Base-by-base conservation (phyloP, 768 basidiomycete species). In the Amanita exitialis region DNA sequence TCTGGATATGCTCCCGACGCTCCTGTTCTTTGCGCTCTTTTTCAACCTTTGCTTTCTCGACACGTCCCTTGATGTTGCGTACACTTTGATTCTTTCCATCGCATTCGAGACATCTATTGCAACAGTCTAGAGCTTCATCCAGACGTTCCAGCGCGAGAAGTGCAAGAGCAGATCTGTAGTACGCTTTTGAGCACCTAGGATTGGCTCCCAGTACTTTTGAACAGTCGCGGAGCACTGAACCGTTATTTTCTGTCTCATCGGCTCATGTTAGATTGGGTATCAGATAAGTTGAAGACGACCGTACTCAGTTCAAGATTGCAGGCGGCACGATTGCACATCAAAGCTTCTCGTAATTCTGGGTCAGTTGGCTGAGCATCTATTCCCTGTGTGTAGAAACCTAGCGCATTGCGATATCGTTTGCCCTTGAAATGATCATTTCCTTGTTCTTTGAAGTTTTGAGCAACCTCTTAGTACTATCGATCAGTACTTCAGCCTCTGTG, bases 401-500 rank as follows among this genome's bases (percentile, higher is more conserved):
- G 54, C 0, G 96, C 96, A 64, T 98, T 93, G 34, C 89, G 78
- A 64, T 79, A 87, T 38, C 89, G 79, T 61, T 89, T 90, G 25
- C 84, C 85, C 57, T 82, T 84, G 69, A 88, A 95, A 60, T 95
- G 90, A 50, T 94, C 92, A 62, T 97, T 98, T 4, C 93, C 96
- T 62, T 95, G 90, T 48, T 90, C 82, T 65, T 96, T 97, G 68
- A 97, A 96, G 61, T 88, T 93, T 54, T 80, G 75, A 1, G 95
- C 91, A 56, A 91, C 73, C 64, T 98, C 96, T 95, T 56, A 23
- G 37, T 0, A 21, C 53, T 34, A 20, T 0, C 16, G 47, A 37
- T 41, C 20, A 41, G 39, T 32, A 49, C 38, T 50, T 30, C 49
- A 36, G 46, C 39, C 44, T 47, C 15, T 39, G 28, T 43, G 27